phyloP scores from a whole-genome alignment of 495 filamentous ascomycete genomes.

The Choiromyces venosus region DNA sequence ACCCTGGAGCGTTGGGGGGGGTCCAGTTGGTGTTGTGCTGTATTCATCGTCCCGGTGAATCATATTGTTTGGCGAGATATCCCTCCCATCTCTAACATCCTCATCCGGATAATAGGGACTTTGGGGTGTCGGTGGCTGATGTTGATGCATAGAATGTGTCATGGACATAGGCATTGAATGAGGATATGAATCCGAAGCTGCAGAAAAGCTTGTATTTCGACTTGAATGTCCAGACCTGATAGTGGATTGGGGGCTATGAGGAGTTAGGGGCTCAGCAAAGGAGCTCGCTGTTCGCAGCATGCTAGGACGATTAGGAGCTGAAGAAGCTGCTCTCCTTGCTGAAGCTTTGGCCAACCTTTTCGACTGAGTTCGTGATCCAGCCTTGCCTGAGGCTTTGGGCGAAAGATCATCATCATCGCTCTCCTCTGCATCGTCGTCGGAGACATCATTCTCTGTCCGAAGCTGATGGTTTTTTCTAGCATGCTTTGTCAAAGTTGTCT shows the following conservation, averaged over 20 bases:
- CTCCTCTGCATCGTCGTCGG: conserved; percentile 51
- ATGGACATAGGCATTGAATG: conserved; percentile 31
- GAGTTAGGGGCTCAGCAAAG: conserved; percentile 40
- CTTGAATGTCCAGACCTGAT: conserved; percentile 33
- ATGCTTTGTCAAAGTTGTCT: conserved; percentile 84
- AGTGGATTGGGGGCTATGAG: conserved; percentile 39
- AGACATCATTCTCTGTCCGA: conserved; percentile 52
- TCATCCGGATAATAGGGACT: conserved; percentile 41
- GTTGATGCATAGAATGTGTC: conserved; percentile 31
- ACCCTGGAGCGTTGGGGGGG: conserved; percentile 46
- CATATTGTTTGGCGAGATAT: conserved; percentile 43
- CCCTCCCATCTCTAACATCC: conserved; percentile 31
- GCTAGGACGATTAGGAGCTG: conserved; percentile 24
- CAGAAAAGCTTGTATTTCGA: conserved; percentile 40
- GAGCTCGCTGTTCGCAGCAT: conserved; percentile 25
- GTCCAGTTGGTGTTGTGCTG: conserved; percentile 45
- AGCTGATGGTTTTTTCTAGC: conserved; percentile 61
- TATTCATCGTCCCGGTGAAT: conserved; percentile 53
- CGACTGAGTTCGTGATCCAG: conserved; percentile 29
- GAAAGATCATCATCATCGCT: conserved; percentile 54
- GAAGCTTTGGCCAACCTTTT: conserved; percentile 27
- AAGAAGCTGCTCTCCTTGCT: conserved; percentile 22
- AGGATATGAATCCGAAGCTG: conserved; percentile 32
- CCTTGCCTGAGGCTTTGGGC: conserved; percentile 49
- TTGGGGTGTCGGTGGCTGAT: conserved; percentile 41